Conservation (phyloP, 75 land plant species). For the Pinus albicaulis region DNA sequence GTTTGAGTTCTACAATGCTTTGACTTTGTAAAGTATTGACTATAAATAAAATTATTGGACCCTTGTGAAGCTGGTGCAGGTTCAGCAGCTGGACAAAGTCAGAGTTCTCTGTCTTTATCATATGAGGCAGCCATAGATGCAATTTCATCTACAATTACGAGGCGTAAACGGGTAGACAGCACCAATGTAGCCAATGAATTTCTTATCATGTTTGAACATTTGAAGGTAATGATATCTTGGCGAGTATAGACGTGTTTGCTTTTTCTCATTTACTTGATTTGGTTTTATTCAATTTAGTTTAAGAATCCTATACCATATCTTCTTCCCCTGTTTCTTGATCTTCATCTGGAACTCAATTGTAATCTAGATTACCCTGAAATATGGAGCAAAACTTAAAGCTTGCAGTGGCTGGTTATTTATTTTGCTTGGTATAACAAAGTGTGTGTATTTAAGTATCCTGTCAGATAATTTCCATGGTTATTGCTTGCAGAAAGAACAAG, state of each 20-base stretch:
- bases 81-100: neutral
- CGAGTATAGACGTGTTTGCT: neutral
- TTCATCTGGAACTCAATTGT: neutral
- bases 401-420: neutral
- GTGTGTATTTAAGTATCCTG: too few relatives aligned
- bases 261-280: conserved; percentile 3
- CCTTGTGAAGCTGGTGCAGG: neutral
- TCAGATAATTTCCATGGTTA: too few relatives aligned
- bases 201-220: conserved; percentile 11
- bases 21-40: neutral
- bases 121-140: conserved; percentile 65
- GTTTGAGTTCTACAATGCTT: neutral
- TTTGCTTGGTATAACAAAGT: neutral
- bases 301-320: too few relatives aligned
- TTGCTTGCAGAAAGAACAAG: too few relatives aligned
- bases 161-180: conserved; percentile 32
- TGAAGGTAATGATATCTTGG: conserved; percentile 2
- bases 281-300: neutral
- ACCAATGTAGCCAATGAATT: neutral
- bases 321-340: neutral
- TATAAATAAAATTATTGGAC: neutral
- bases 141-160: conserved; percentile 50
- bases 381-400: too few relatives aligned
- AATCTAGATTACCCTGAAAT: too few relatives aligned
- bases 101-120: conserved; percentile 19